Evolutionary conservation across 225 moss, liverwort and hornwort genomes (phyloP), one percentile per base, ranked within the genome.

Genomic region (Anthoceros angustus): DNA sequence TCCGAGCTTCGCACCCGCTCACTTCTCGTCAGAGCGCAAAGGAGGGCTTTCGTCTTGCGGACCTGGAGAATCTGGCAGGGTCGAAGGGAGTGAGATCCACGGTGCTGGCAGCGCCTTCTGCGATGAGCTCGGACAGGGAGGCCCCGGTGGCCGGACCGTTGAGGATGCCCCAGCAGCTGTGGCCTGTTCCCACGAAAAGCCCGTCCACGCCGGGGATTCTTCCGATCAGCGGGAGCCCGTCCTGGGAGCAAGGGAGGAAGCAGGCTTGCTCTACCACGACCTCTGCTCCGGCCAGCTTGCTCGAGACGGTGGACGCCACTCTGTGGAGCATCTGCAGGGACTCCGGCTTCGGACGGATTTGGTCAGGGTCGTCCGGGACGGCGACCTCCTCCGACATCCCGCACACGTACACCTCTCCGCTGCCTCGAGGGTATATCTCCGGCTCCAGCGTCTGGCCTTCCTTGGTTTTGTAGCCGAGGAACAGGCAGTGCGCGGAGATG

Each of bases 151-250:
- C 95, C 16, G 95, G 92, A 23, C 88, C 91, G 43, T 98, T 98
- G 62, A 98, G 82, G 5, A 98, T 98, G 12, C 95, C 95, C 95
- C 95, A 98, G 67, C 95, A 98, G 67, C 88, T 83, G 41, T 98
- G 95, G 10, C 95, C 95, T 42, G 92, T 98, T 0, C 85, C 95
- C 7, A 98, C 85, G 46, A 80, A 98, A 24, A 81, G 91, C 5
- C 86, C 84, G 11, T 82, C 83, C 9, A 98, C 64, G 63, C 75
- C 67, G 12, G 95, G 88, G 43, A 98, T 42, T 66, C 87, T 77
- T 10, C 95, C 95, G 26, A 98, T 89, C 68, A 92, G 75, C 18
- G 95, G 95, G 21, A 98, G 76, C 9, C 80, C 81, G 64, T 92
- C 95, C 73, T 85, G 85, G 0, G 95, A 92, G 48, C 84, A 98